Evolutionary conservation across 148 eudicot species (phyloP), one percentile per base, ranked within the genome.

Genomic region (Vaccinium corymbosum): DNA sequence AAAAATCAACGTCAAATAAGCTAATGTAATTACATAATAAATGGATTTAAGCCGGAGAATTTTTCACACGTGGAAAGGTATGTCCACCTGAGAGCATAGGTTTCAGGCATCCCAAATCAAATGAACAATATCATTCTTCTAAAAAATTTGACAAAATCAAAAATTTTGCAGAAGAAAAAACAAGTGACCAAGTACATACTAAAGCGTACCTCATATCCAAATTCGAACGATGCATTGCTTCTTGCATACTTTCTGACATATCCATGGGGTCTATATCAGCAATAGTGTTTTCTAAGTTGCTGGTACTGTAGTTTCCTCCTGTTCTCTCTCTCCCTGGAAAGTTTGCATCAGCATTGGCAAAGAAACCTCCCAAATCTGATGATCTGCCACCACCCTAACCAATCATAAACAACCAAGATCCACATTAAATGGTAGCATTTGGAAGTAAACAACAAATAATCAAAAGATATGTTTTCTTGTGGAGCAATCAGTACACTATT

Each of bases 201-300:
- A 89, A 90, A 78, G 79, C 81, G 81, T 94, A 97, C 99, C 99
- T 97, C 93, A 95, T 93, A 59, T 97, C 99, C 91, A 95, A 83
- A 90, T 92, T 96, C 71, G 99, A 97, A 53, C 95, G 98, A 84
- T 92, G 98, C 94, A 97, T 87, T 17, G 98, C 99, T 88, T 97
- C 98, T 88, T 95, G 98, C 95, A 97, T 92, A 85, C 98, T 91
- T 75, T 95, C 98, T 55, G 99, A 93, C 93, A 93, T 90, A 85
- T 97, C 99, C 97, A 95, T 94, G 77, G 95, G 92, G 80, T 97
- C 98, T 82, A 94, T 64, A 83, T 97, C 98, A 82, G 82, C 83
- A 64, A 90, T 76, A 38, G 91, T 83, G 84, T 89, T 91, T 76
- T 86, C 84, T 38, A 79, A 50, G 55, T 74, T 87, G 76, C 82